phyloP scores from a whole-genome alignment of 306 rosid species.

The Dalbergia oliveri region DNA sequence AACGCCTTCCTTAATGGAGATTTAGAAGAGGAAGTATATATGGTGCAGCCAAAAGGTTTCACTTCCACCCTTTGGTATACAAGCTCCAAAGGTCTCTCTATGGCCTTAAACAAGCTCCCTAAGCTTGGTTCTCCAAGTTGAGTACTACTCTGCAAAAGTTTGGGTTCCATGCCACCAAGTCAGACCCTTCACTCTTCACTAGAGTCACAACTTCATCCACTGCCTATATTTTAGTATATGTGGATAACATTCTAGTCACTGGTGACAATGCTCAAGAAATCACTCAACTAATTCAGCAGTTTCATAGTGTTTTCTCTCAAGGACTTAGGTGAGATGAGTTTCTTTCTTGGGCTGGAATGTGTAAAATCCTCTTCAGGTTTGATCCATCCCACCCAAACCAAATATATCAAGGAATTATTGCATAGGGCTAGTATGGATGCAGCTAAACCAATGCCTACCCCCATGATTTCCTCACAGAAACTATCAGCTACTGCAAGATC shows the following conservation, averaged over 20 bases:
- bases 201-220: not conserved
- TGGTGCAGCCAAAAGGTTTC: not conserved
- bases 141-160: too few species aligned
- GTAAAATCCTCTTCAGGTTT: too few species aligned
- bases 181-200: not conserved
- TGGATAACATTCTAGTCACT: not conserved
- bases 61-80: not conserved
- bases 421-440: not conserved
- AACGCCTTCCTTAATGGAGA: not conserved
- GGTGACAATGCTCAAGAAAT: not conserved
- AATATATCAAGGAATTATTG: not conserved
- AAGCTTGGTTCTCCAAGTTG: not conserved
- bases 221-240: not conserved
- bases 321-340: not conserved
- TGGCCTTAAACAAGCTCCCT: not conserved
- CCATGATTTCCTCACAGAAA: not conserved
- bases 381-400: not conserved
- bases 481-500: too few species aligned
- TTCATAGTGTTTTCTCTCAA: too few species aligned
- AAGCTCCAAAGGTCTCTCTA: not conserved
- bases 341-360: not conserved
- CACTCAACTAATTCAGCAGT: too few species aligned
- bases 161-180: not conserved
- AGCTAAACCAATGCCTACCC: not conserved
- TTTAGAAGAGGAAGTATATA: too few species aligned